A percentile compares a stretch with the other conserved stretches of the same genome.
Evolutionary conservation across 768 basidiomycete species (phyloP).

Genomic region (Trametes villosa): DNA sequence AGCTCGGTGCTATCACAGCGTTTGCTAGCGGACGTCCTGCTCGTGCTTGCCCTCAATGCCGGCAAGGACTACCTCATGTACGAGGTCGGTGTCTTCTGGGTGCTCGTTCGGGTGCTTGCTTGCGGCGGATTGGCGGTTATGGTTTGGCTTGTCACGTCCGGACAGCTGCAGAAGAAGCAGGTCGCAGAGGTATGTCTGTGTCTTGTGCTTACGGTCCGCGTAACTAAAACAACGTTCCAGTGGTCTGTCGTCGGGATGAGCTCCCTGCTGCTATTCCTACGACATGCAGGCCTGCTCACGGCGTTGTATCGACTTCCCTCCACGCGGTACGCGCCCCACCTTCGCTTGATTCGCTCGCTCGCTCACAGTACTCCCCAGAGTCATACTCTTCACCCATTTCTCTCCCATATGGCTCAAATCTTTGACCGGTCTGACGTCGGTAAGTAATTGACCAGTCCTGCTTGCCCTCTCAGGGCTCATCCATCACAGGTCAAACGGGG

Average conservation of each 20-base stretch:
- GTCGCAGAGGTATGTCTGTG: constrained; percentile 58
- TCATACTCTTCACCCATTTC: constrained; percentile 71
- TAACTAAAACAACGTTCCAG: constrained; percentile 40
- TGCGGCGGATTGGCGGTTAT: constrained; percentile 70
- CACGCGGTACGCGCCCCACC: constrained; percentile 51
- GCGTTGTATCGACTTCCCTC: constrained; percentile 72
- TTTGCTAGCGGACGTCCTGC: constrained; percentile 62
- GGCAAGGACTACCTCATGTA: constrained; percentile 70
- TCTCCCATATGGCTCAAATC: constrained; percentile 68
- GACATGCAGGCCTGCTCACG: constrained; percentile 67
- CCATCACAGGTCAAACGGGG: constrained; percentile 53
- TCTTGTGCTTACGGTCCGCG: constrained; percentile 5
- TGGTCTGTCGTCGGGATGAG: constrained; percentile 74
- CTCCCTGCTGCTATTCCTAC: constrained; percentile 63
- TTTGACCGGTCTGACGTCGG: constrained; percentile 52
- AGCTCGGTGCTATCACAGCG: constrained; percentile 58
- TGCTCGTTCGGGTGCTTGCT: constrained; percentile 72
- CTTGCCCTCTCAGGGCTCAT: too few species aligned
- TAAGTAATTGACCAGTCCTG: constrained; percentile 33
- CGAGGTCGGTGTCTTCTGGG: constrained; percentile 77
- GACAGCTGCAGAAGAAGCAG: constrained; percentile 56
- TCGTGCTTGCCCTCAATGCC: constrained; percentile 63
- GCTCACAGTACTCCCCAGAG: constrained; percentile 43
- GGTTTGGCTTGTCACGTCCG: constrained; percentile 61
- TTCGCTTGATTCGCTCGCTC: neutral